phyloP scores from a whole-genome alignment of 148 eudicot species.

The Fallopia convolvulus region DNA sequence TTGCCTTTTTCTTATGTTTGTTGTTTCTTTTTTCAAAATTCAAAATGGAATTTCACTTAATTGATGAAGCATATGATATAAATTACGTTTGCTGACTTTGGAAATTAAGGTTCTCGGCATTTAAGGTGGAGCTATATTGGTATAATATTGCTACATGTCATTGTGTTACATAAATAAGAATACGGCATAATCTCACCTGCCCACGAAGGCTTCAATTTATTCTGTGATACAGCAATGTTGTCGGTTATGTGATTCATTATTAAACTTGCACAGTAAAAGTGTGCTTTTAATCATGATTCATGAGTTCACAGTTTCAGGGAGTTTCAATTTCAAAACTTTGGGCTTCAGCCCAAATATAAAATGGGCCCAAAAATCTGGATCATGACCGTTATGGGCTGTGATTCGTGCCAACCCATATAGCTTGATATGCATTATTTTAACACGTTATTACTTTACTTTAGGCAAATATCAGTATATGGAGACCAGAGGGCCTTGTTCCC shows the following conservation, averaged over 20 bases:
- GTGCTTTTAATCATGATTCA: not conserved
- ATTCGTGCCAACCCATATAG: too few species aligned
- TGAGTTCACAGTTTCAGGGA: not conserved
- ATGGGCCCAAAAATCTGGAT: not conserved
- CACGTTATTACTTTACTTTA: too few species aligned
- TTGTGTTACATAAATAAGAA: not conserved
- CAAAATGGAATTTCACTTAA: slow-evolving; percentile 5
- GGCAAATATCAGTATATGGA: too few species aligned
- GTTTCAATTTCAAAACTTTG: not conserved
- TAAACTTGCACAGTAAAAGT: not conserved
- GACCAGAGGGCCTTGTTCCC: too few species aligned
- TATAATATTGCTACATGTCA: not conserved
- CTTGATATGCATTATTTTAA: too few species aligned
- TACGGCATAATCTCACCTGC: not conserved
- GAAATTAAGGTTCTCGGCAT: not conserved
- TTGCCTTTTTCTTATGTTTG: not conserved
- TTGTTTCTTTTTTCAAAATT: not conserved
- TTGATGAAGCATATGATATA: not conserved
- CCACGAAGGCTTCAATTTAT: not conserved
- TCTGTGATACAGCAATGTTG: not conserved
- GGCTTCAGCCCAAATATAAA: not conserved
- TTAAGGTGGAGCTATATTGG: not conserved
- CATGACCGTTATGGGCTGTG: not conserved
- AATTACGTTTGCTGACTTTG: not conserved
- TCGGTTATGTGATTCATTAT: not conserved